Conservation (phyloP, 306 rosid species). For the Quercus aquifolioides region DNA sequence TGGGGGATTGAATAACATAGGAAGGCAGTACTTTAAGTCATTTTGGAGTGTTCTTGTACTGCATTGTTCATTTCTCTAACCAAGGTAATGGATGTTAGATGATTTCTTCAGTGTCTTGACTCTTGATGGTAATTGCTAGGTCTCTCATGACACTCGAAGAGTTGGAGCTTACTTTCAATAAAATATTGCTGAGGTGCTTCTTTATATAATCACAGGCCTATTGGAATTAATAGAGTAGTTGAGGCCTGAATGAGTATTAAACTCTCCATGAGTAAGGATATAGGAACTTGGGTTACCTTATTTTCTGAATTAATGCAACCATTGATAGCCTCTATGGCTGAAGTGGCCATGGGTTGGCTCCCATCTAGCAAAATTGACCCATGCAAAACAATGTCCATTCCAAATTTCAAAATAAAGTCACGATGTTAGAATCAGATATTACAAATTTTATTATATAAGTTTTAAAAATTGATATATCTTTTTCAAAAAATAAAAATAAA, state of each 20-base stretch:
- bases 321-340: conserved; percentile 68
- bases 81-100: conserved; percentile 28
- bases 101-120: conserved; percentile 55
- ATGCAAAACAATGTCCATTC: background rate
- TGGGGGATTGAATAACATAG: conserved; percentile 12
- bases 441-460: too few relatives aligned
- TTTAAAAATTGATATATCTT: background rate
- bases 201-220: conserved; percentile 50
- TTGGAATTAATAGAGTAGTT: background rate
- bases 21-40: conserved; percentile 39
- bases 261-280: background rate
- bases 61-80: conserved; percentile 55
- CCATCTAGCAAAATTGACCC: conserved; percentile 93
- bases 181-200: conserved; percentile 38
- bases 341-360: conserved; percentile 79
- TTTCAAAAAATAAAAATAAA: too few relatives aligned
- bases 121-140: conserved; percentile 40
- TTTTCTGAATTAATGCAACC: conserved; percentile 55
- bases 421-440: too few relatives aligned
- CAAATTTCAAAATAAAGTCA: background rate
- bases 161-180: conserved; percentile 39
- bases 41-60: conserved; percentile 48
- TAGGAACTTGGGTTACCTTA: conserved; percentile 36
- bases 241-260: background rate
- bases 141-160: conserved; percentile 55